Evolutionary conservation across 2,329 filamentous ascomycete species (phyloP).

Genomic region (Phialophora verrucosa): DNA sequence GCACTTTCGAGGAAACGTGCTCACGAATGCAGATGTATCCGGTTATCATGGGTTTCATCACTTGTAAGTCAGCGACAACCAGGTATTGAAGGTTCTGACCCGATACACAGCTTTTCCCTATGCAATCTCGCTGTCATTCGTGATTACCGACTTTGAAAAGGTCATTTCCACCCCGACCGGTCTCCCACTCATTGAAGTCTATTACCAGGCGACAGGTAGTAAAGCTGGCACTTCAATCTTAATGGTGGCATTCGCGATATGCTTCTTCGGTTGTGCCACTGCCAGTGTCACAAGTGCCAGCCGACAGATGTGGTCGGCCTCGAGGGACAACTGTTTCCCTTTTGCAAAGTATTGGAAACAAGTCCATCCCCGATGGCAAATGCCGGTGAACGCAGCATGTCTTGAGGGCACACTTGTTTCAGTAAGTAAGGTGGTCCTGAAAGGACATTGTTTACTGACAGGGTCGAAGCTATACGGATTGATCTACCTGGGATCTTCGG

Average conservation of each 20-base stretch:
- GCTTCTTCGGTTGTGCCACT: constrained; percentile 28
- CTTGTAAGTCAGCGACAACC: background rate
- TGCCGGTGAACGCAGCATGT: constrained; percentile 55
- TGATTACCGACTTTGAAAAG: constrained; percentile 48
- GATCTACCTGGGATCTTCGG: constrained; percentile 58
- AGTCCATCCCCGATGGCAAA: constrained; percentile 38
- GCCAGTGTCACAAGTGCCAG: constrained; percentile 26
- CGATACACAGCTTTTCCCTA: constrained; percentile 38
- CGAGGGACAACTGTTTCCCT: constrained; percentile 58
- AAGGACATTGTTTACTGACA: constrained; percentile 45
- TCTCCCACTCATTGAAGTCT: constrained; percentile 59
- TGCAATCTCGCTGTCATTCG: constrained; percentile 46
- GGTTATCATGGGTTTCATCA: constrained; percentile 45
- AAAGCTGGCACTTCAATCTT: constrained; percentile 54
- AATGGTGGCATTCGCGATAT: constrained; percentile 51
- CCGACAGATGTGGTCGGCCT: constrained; percentile 52
- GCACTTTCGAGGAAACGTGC: background rate
- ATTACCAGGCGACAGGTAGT: constrained; percentile 54
- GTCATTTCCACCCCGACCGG: constrained; percentile 51
- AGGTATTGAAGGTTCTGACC: background rate
- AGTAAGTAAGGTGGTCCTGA: constrained; percentile 1
- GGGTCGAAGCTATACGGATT: constrained; percentile 52
- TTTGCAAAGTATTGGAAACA: constrained; percentile 46
- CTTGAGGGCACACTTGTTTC: constrained; percentile 42
- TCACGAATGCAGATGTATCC: constrained; percentile 22